These are phyloP conservation scores for Cupressus sempervirens DNA, from an alignment of 75 land plant genomes.

Conservation along the genomic window DNA sequence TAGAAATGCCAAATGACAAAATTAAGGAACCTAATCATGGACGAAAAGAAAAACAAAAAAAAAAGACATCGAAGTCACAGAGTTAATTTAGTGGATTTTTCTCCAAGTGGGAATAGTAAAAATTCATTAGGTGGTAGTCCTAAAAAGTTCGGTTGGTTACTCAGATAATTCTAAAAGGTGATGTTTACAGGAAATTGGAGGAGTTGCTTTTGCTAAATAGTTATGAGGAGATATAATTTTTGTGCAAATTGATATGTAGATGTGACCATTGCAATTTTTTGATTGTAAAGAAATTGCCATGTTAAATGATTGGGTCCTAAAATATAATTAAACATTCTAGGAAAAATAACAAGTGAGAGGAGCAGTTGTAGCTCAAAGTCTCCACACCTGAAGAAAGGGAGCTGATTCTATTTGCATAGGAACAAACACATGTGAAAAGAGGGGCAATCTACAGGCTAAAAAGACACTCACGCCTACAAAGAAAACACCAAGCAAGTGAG, in stretches of 20 bases:
- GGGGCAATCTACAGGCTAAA: too few relatives aligned
- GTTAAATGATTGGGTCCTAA: background rate
- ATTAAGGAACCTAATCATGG: conserved; percentile 16
- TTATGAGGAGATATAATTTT: background rate
- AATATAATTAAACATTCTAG: background rate
- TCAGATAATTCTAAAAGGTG: background rate
- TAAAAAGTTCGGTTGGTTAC: background rate
- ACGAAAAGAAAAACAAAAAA: conserved; percentile 43
- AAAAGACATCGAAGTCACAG: conserved; percentile 76
- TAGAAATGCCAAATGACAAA: conserved; percentile 4
- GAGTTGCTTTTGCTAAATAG: background rate
- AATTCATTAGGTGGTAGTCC: conserved; percentile 33
- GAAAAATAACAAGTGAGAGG: background rate
- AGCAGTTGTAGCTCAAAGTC: too few relatives aligned
- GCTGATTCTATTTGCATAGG: too few relatives aligned
- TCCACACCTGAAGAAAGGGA: too few relatives aligned
- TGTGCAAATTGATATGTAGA: background rate
- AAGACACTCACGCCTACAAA: too few relatives aligned
- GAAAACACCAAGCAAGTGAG: too few relatives aligned
- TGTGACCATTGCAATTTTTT: background rate
- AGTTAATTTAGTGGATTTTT: conserved; percentile 71
- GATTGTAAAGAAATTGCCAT: background rate
- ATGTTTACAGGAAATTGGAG: background rate
- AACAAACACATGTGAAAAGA: too few relatives aligned
- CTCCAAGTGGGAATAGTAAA: conserved; percentile 19